Evolutionary conservation across 768 basidiomycete genomes (phyloP), one percentile per base, ranked within the genome.

Genomic region (Kwoniella heveanensis): DNA sequence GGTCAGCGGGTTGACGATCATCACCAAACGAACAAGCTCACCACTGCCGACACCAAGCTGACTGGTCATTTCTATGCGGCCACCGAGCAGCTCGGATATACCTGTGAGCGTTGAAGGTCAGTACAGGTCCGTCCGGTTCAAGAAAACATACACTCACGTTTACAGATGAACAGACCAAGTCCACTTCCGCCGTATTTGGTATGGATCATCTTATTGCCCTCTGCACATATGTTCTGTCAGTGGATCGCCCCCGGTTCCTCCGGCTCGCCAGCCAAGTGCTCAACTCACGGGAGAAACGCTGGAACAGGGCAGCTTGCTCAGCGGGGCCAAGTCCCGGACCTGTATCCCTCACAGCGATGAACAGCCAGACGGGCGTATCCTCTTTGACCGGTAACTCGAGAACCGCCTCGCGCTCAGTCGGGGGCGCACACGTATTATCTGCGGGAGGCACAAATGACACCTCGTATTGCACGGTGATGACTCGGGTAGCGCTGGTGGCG

Each of bases 121-220:
- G n/a, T n/a, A n/a, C n/a, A n/a, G n/a, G n/a, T n/a, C n/a, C n/a
- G n/a, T n/a, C n/a, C n/a, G n/a, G n/a, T n/a, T 22, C 8, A 25
- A 21, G 24, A 21, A 25, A 17, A 15, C 6, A 25, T 9, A 27
- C 46, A 67, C 66, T 17, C 27, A 72, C 71, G 66, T 21, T 70
- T 67, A n/a, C 68, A 71, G 53, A 78, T 70, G 66, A 72, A 78
- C 1, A 80, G 50, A 0, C 77, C 79, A 2, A 80, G 60, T 0
- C 79, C 79, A 3, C 63, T 66, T 0, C 79, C 79, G 9, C 77
- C 79, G 58, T 70, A 78, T 19, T 73, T 64, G 13, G 70, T 67
- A 54, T 73, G 72, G 0, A 71, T 68, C 64, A 74, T 67, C 1
- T 73, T 70, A 22, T 69, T 74, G 2, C 65, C 69, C 65, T 78